A percentile compares a stretch with the other conserved stretches of the same genome.
Conservation (phyloP, 1,284 basidiomycete genomes). For the Ganoderma lingzhi region DNA sequence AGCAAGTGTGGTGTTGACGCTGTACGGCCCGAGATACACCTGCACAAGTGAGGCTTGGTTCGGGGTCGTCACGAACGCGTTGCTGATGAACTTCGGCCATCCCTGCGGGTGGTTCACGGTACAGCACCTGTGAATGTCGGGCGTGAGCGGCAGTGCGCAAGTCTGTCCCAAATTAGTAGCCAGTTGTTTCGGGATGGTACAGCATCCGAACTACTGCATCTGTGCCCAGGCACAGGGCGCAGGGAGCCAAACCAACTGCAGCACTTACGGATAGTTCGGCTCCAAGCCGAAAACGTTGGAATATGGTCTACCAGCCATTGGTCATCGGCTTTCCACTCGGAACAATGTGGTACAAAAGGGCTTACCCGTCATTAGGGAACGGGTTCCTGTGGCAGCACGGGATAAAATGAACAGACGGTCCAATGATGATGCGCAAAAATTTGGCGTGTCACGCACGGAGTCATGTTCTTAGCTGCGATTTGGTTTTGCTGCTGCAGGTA, state of each 20-base stretch:
- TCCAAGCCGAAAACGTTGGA: constrained; percentile 61
- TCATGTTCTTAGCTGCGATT: constrained; percentile 65
- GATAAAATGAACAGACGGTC: background rate
- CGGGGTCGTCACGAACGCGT: constrained; percentile 60
- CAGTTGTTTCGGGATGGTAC: background rate
- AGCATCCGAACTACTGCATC: constrained; percentile 6
- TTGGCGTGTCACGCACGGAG: constrained; percentile 47
- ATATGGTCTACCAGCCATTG: constrained; percentile 48
- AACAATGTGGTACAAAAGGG: background rate
- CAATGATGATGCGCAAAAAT: constrained; percentile 10
- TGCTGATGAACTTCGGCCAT: constrained; percentile 69
- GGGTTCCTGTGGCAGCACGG: constrained; percentile 50
- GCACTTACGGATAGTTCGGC: constrained; percentile 45
- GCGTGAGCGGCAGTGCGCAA: background rate
- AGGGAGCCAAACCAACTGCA: background rate
- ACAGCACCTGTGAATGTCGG: constrained; percentile 53
- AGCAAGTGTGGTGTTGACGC: constrained; percentile 52
- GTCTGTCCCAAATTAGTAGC: background rate
- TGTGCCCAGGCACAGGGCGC: constrained; percentile 3
- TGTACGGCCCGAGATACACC: constrained; percentile 64
- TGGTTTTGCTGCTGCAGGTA: constrained; percentile 71
- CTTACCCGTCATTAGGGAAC: constrained; percentile 60
- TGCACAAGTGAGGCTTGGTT: constrained; percentile 60
- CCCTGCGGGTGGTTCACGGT: constrained; percentile 70
- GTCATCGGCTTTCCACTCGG: background rate